A percentile compares a stretch with the other conserved stretches of the same genome.
These are phyloP conservation scores for Tetrahymena malaccensis DNA, from an alignment of 73 alveolate genomes.

Conservation along the genomic window DNA sequence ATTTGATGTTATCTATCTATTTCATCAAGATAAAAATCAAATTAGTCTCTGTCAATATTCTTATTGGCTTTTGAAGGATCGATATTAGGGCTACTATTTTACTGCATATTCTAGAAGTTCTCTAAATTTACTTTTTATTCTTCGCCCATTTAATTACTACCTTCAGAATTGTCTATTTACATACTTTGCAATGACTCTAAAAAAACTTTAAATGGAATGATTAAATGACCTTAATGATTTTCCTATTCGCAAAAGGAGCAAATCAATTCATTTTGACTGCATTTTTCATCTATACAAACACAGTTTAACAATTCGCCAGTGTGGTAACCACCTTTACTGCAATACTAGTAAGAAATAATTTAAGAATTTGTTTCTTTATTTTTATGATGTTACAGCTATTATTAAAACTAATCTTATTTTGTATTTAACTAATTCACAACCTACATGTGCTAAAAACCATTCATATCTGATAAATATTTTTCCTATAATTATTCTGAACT, in stretches of 20 bases:
- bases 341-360: neutral
- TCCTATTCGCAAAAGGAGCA: neutral
- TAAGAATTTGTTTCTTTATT: neutral
- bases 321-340: neutral
- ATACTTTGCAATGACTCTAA: neutral
- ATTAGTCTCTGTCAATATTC: neutral
- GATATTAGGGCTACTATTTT: neutral
- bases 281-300: neutral
- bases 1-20: neutral
- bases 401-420: neutral
- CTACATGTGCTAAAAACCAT: neutral
- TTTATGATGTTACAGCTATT: neutral
- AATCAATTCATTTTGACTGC: neutral
- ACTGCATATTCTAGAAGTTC: neutral
- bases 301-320: neutral
- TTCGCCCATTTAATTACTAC: neutral
- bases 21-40: neutral
- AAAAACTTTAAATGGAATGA: neutral
- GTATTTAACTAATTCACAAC: neutral
- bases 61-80: neutral
- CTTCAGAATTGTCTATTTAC: neutral
- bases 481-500: neutral
- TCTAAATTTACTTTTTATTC: neutral
- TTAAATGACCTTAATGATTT: neutral
- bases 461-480: neutral